Conservation (phyloP, 192 early-diverging fungal genomes). For the Entomortierella lignicola region DNA sequence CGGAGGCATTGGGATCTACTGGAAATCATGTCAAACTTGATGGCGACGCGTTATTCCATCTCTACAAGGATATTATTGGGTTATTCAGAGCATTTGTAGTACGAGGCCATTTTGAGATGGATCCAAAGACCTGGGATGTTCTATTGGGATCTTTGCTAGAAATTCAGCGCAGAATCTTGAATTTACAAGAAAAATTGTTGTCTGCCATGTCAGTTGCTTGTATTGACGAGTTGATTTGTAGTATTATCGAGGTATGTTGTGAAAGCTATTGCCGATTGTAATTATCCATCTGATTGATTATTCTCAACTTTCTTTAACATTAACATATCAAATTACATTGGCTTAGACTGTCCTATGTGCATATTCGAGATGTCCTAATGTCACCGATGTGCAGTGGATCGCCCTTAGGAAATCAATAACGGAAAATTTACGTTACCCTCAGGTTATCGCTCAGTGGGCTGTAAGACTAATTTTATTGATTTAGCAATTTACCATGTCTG, state of each 20-base stretch:
- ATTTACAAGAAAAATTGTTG: slow-evolving; percentile 51
- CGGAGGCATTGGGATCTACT: slow-evolving; percentile 34
- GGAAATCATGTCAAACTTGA: slow-evolving; percentile 57
- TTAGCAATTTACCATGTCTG: too few species aligned
- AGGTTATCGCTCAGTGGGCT: slow-evolving; percentile 73
- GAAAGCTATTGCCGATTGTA: neutral
- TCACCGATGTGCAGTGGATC: slow-evolving; percentile 67
- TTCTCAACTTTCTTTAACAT: neutral
- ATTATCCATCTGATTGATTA: neutral
- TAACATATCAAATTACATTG: neutral
- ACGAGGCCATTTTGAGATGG: slow-evolving; percentile 62
- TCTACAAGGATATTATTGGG: slow-evolving; percentile 77
- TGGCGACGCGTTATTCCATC: slow-evolving; percentile 56
- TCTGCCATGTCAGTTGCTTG: slow-evolving; percentile 48
- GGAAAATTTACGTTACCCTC: slow-evolving; percentile 64
- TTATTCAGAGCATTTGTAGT: slow-evolving; percentile 73
- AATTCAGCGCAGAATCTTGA: slow-evolving; percentile 71
- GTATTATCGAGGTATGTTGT: slow-evolving; percentile 69
- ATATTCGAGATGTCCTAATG: slow-evolving; percentile 70
- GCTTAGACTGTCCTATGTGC: slow-evolving; percentile 71
- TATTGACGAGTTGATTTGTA: slow-evolving; percentile 72
- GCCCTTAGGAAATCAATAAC: slow-evolving; percentile 60
- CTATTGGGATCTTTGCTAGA: slow-evolving; percentile 69
- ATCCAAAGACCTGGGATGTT: slow-evolving; percentile 64
- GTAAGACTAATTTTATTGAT: slow-evolving; percentile 54